These are phyloP conservation scores for Aurantiochytrium sp. DNA, from an alignment of 108 stramenopile genomes.

Conservation along the genomic window DNA sequence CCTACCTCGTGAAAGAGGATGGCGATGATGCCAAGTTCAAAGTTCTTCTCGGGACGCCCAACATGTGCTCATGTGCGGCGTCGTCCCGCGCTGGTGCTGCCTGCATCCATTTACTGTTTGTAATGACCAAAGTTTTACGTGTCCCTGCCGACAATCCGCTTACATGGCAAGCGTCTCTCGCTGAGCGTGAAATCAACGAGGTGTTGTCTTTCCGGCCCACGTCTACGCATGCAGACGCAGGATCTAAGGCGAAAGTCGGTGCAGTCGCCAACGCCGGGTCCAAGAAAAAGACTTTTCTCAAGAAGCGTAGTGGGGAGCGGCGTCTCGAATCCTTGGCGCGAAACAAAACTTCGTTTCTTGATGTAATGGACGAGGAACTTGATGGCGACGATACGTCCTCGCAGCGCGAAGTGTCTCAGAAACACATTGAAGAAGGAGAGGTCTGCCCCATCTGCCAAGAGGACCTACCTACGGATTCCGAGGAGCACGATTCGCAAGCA, in stretches of 20 bases:
- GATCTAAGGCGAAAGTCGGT: too few species aligned
- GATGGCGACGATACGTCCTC: background rate
- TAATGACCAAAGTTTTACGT: background rate
- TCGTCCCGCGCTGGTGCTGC: background rate
- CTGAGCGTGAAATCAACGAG: background rate
- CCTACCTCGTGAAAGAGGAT: background rate
- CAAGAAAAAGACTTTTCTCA: background rate
- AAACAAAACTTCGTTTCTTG: background rate
- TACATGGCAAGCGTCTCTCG: background rate
- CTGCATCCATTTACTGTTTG: background rate
- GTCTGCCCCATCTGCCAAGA: conserved; percentile 15
- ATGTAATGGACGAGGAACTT: background rate
- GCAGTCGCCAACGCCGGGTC: background rate
- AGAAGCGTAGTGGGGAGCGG: background rate
- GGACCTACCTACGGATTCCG: background rate
- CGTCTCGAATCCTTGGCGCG: background rate
- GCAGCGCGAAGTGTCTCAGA: background rate
- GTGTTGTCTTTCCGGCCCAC: background rate
- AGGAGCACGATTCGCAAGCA: background rate
- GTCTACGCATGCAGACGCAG: too few species aligned
- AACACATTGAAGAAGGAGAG: background rate
- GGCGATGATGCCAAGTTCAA: background rate
- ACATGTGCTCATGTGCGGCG: background rate
- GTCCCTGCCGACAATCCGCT: background rate
- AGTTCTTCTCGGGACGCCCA: background rate